Percentiles rank a stretch among this genome's conserved stretches.
Evolutionary conservation across 2,329 filamentous ascomycete species (phyloP).

Genomic region (Aspergillus luchuensis): DNA sequence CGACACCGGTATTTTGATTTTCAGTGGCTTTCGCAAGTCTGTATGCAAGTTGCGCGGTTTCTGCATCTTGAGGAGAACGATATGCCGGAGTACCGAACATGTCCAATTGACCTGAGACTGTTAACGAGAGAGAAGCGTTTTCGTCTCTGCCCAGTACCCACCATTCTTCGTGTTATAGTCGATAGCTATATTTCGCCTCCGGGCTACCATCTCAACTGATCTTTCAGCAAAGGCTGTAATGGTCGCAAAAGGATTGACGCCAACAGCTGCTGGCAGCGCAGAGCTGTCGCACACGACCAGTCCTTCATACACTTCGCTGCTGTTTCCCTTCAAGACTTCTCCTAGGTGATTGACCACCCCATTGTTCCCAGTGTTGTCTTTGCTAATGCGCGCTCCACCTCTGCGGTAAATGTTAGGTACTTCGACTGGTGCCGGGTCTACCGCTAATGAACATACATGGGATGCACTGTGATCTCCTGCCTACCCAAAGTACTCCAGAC

Average conservation of each 20-base stretch:
- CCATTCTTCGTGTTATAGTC: constrained; percentile 31
- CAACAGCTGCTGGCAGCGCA: constrained; percentile 52
- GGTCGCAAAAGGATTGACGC: constrained; percentile 68
- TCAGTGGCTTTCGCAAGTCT: constrained; percentile 1
- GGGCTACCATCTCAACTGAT: constrained; percentile 56
- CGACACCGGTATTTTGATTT: constrained; percentile 6
- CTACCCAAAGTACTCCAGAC: constrained; percentile 42
- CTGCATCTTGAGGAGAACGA: neutral
- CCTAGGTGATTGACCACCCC: constrained; percentile 66
- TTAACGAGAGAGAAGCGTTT: neutral
- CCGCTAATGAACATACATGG: neutral
- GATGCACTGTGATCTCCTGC: neutral
- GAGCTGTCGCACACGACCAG: constrained; percentile 65
- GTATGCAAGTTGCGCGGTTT: neutral
- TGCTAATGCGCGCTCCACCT: constrained; percentile 65
- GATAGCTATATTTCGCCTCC: constrained; percentile 47
- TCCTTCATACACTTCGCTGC: constrained; percentile 56
- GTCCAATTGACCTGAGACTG: constrained; percentile 5
- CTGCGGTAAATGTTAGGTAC: constrained; percentile 64
- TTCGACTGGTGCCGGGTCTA: neutral
- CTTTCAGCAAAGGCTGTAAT: constrained; percentile 70
- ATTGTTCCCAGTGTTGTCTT: constrained; percentile 57
- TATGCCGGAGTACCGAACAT: constrained; percentile 7
- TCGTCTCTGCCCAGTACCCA: neutral
- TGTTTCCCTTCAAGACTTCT: constrained; percentile 59